Percentiles rank a stretch among this genome's conserved stretches.
phyloP scores from a whole-genome alignment of 2,329 filamentous ascomycete species.

The Blastomyces emzantsi region DNA sequence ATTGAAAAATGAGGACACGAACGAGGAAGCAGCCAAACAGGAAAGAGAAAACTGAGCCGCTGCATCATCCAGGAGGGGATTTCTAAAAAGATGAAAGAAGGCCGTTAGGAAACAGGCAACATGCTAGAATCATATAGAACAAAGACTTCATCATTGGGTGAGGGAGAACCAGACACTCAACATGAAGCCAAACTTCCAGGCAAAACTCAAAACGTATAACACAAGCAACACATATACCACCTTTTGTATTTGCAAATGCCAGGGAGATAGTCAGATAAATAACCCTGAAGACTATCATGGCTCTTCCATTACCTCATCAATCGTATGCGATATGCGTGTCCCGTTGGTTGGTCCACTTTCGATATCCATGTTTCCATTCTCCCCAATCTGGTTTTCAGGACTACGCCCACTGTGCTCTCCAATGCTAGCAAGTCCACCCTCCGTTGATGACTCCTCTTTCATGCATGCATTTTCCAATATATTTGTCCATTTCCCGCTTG shows the following conservation, averaged over 20 bases:
- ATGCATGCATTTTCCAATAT: constrained; percentile 96
- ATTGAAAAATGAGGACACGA: background rate
- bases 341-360: constrained; percentile 9
- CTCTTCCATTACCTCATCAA: constrained; percentile 20
- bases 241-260: background rate
- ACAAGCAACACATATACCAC: background rate
- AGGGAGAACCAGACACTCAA: background rate
- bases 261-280: background rate
- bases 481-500: constrained; percentile 98
- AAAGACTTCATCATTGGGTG: background rate
- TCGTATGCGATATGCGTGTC: constrained; percentile 16
- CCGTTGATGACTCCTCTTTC: constrained; percentile 59
- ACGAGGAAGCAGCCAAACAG: background rate
- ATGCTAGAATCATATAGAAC: background rate
- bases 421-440: constrained; percentile 21
- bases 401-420: constrained; percentile 19
- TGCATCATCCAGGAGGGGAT: no score
- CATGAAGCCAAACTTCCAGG: background rate
- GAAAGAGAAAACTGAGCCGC: background rate
- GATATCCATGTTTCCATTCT: constrained; percentile 7
- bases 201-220: background rate
- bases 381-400: constrained; percentile 9
- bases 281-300: constrained; percentile 10
- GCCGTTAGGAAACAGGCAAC: background rate
- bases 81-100: background rate